Conservation (phyloP, 2,329 filamentous ascomycete genomes). For the Aspergillus japonicus region DNA sequence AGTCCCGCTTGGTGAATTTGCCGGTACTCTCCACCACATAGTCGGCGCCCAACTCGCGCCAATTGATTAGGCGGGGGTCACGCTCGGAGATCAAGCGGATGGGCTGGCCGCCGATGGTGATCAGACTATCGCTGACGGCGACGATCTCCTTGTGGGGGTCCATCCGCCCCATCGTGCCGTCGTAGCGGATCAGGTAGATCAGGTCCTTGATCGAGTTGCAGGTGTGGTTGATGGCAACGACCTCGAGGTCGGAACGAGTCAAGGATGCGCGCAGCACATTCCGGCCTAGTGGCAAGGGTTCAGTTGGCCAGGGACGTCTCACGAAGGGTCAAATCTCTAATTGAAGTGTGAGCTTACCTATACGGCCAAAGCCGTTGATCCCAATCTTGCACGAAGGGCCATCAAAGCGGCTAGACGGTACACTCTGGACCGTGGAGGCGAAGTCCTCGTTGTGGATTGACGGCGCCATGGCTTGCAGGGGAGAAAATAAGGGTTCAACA, state of each 20-base stretch:
- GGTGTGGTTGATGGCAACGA: conserved; percentile 33
- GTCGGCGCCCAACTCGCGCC: conserved; percentile 26
- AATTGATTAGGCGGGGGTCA: conserved; percentile 29
- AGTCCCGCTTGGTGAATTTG: conserved; percentile 75
- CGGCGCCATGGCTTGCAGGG: not conserved
- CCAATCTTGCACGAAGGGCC: conserved; percentile 62
- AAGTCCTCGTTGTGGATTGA: not conserved
- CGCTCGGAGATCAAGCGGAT: conserved; percentile 30
- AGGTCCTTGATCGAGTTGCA: conserved; percentile 29
- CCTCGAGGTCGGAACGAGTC: conserved; percentile 23
- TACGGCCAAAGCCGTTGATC: conserved; percentile 96
- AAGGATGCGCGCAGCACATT: conserved; percentile 53
- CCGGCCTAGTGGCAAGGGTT: conserved; percentile 51
- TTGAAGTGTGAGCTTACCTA: conserved; percentile 48
- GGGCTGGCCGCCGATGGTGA: conserved; percentile 41
- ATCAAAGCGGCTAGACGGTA: not conserved
- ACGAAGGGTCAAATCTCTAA: too few species aligned
- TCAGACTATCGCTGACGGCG: conserved; percentile 82
- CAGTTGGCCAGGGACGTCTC: too few species aligned
- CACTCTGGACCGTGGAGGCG: not conserved
- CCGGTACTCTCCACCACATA: conserved; percentile 32
- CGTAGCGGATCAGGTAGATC: conserved; percentile 30
- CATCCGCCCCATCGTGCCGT: conserved; percentile 72
- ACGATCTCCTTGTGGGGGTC: conserved; percentile 80
- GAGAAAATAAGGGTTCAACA: not conserved